Evolutionary conservation across 2,329 filamentous ascomycete genomes (phyloP).

Genomic region (Cercospora canescens): DNA sequence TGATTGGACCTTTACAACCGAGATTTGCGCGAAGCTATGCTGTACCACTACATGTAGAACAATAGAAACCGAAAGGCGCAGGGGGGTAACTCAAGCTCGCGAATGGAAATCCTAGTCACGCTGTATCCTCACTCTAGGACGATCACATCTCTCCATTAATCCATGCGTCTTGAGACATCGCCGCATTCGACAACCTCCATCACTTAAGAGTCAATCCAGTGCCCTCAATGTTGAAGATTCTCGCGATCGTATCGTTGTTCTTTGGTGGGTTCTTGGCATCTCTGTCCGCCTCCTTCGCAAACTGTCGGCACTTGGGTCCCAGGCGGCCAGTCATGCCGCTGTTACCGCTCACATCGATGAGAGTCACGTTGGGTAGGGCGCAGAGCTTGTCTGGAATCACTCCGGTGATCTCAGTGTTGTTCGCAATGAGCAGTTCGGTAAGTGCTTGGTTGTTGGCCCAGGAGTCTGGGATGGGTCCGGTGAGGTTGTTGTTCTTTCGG

Average conservation of each 20-base stretch:
- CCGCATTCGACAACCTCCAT: background rate
- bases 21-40: background rate
- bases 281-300: background rate
- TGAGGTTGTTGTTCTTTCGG: constrained; percentile 15
- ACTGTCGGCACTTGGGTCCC: constrained; percentile 15
- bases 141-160: no score
- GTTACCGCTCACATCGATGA: constrained; percentile 17
- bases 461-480: constrained; percentile 15
- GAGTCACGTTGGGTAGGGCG: constrained; percentile 10
- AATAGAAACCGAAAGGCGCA: background rate
- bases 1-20: background rate
- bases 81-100: background rate
- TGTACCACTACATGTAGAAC: background rate
- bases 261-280: background rate
- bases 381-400: constrained; percentile 17
- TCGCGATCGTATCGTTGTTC: background rate
- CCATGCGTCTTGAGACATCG: background rate
- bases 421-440: constrained; percentile 9
- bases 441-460: background rate
- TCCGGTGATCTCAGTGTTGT: constrained; percentile 16
- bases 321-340: constrained; percentile 7
- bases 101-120: background rate
- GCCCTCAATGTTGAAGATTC: background rate
- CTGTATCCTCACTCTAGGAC: no score
- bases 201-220: constrained; percentile 1